Base-by-base conservation (phyloP, 1,284 basidiomycete species). In the Moesziomyces parantarcticus region DNA sequence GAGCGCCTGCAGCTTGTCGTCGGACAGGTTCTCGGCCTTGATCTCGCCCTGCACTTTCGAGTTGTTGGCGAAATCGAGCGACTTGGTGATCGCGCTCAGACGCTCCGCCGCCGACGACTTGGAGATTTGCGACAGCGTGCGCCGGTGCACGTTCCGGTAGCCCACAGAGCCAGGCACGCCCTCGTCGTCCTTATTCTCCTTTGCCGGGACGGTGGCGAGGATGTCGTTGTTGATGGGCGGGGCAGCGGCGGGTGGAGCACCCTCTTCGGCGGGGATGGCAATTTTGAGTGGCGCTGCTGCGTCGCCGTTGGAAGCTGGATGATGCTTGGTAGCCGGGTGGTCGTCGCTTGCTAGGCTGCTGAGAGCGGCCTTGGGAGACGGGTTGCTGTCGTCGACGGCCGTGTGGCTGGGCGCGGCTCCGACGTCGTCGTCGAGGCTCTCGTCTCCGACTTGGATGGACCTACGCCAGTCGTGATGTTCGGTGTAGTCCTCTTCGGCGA, bases 11-110 rank as follows among this genome's bases (percentile, higher is more conserved):
- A 75, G 25, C 51, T 57, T 53, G 14, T 68, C 61, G 34, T 62
- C 64, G 9, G 54, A 48, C 21, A 68, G 51, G 29, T 70, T 59
- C 44, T 77, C 75, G 11, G 75, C 74, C 13, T 43, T 58, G 56
- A 83, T 77, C 57, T 81, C 73, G 51, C 81, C 81, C 47, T 76
- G 76, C 9, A 82, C 80, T 21, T 77, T 78, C n/a, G 76, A 80
- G 58, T 77, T 71, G 64, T 83, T 83, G 51, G 81, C 81, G 55
- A 83, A 83, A 53, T 82, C 78, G 20, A 83, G 74, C 51, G 75
- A 68, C 39, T 72, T 75, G 41, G 80, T 81, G 46, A 83, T 83
- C 16, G 67, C 59, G 32, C 52, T 75, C 16, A 83, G 62, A 1
- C 77, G 58, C 39, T 79, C 77, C 20, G 79, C 74, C 5, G 75